Base-by-base conservation (phyloP, 2,329 filamentous ascomycete species). In the Venturia asperata region DNA sequence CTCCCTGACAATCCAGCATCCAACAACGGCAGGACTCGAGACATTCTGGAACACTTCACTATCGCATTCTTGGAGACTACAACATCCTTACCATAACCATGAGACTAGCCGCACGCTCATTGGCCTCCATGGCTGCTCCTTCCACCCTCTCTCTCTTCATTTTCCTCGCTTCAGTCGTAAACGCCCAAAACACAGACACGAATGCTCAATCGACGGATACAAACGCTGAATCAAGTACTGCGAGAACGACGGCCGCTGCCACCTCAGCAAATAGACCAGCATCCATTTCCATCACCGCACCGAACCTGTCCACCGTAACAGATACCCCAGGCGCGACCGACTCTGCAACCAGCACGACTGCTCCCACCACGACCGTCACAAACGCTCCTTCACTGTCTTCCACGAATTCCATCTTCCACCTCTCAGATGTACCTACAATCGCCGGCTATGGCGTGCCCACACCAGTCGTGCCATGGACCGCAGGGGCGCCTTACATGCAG, bases 401-500 rank as follows among this genome's bases (percentile, higher is more conserved):
- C 17, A 62, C 68, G 66, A 61, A 55, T 45, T 68, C 70, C 64
- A 68, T 71, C 64, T 71, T 71, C 68, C 68, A 71, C 56, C 73
- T 76, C 47, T 74, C 72, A 37, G 75, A 73, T 66, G 74, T 86
- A 52, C 84, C 86, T 13, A 83, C 81, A 45, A 77, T 87, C 58
- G 78, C 81, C 9, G 83, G 83, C 68, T 78, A 80, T 62, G 83
- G 81, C 68, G 84, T 85, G 68, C 90, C 92, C 5, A 78, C 89
- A 1, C 82, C 91, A 4, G 83, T 86, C 34, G 87, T 97, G 2
- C 94, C 94, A 9, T 89, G 92, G 34, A 96, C 90, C 3, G 82
- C 84, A 47, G 85, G 88, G 72, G 94, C 94, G 5, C 92, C 93
- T 19, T 99, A 91, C 74, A 96, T 97, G 91, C 88, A 92, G 73